phyloP scores from a whole-genome alignment of 2,329 filamentous ascomycete genomes.

The Fusarium papillatum region DNA sequence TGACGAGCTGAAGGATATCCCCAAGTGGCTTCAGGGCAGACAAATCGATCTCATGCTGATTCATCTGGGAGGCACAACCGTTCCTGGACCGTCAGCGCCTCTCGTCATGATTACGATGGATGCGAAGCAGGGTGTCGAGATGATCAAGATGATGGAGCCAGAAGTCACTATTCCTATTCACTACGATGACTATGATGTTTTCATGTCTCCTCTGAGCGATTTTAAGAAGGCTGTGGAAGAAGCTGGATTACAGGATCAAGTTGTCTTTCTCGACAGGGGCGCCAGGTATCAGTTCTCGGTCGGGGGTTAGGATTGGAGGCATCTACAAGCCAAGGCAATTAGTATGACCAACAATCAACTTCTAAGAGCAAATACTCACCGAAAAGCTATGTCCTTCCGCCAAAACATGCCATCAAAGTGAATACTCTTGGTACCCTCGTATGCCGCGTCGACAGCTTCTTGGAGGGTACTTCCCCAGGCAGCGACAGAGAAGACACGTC shows the following conservation, averaged over 20 bases:
- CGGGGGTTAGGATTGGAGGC: not conserved
- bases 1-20: constrained; percentile 71
- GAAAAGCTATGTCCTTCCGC: constrained; percentile 85
- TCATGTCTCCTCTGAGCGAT: constrained; percentile 69
- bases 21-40: constrained; percentile 64
- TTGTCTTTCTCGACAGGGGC: constrained; percentile 68
- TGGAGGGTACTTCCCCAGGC: constrained; percentile 76
- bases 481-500: constrained; percentile 87
- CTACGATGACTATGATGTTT: constrained; percentile 75
- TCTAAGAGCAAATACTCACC: not conserved
- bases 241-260: constrained; percentile 63
- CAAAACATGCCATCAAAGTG: constrained; percentile 87
- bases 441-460: constrained; percentile 84
- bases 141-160: constrained; percentile 71
- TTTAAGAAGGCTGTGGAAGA: constrained; percentile 69
- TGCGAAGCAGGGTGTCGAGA: constrained; percentile 70
- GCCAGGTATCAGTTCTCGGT: constrained; percentile 31
- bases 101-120: constrained; percentile 80
- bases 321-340: not conserved
- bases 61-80: constrained; percentile 75
- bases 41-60: constrained; percentile 76
- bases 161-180: constrained; percentile 75
- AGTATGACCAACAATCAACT: not conserved
- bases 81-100: constrained; percentile 70
- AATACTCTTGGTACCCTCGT: constrained; percentile 77